A percentile compares a stretch with the other conserved stretches of the same genome.
Conservation (phyloP, 1,139 yeast genomes). For the Pichia sp. region DNA sequence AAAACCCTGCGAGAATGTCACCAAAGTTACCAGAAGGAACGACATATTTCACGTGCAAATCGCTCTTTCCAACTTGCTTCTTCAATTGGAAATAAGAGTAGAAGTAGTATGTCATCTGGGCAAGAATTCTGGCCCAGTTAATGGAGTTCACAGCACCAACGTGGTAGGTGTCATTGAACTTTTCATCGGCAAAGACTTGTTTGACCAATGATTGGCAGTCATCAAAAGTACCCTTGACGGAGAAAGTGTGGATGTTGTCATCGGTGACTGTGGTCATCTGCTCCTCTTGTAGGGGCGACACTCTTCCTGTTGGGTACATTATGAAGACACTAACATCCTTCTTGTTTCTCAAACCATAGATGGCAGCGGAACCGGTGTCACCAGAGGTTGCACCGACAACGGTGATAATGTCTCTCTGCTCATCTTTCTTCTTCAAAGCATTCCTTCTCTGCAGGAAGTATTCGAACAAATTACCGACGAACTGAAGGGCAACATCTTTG, state of each 20-base stretch:
- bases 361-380: conserved; percentile 98
- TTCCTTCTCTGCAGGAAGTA: conserved; percentile 80
- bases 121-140: conserved; percentile 98
- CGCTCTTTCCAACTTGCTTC: conserved; percentile 38
- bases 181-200: conserved; percentile 82
- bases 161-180: conserved; percentile 83
- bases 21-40: conserved; percentile 99
- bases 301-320: conserved; percentile 94
- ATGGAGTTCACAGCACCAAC: conserved; percentile 97
- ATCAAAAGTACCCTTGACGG: conserved; percentile 94
- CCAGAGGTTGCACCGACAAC: conserved; percentile 99
- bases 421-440: conserved; percentile 48
- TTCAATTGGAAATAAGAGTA: conserved; percentile 78
- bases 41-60: conserved; percentile 65
- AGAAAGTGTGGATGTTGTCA: conserved; percentile 86
- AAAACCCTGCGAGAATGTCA: conserved; percentile 94
- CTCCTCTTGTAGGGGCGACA: conserved; percentile 95
- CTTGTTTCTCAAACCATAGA: conserved; percentile 93
- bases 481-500: conserved; percentile 96
- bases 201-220: conserved; percentile 97
- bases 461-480: conserved; percentile 94
- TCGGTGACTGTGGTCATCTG: conserved; percentile 99
- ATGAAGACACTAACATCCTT: conserved; percentile 95
- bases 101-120: conserved; percentile 95
- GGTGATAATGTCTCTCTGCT: conserved; percentile 73